A percentile compares a stretch with the other conserved stretches of the same genome.
phyloP scores from a whole-genome alignment of 805 yeast species.

The Helenozyma baotianmanensis region DNA sequence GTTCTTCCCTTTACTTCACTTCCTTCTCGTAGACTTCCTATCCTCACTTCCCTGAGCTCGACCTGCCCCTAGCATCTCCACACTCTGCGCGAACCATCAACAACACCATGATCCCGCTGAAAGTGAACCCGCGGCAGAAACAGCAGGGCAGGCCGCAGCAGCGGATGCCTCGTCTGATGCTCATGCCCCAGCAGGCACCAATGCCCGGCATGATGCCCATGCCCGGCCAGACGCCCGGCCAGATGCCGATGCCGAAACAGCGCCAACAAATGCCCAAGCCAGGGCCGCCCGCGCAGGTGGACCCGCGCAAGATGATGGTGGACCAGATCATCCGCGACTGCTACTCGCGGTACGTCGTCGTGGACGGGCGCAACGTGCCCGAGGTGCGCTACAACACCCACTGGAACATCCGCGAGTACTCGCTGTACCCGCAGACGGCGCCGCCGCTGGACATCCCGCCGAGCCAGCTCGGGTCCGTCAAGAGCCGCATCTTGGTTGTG shows the following conservation, averaged over 20 bases:
- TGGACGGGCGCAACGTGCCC: constrained; percentile 14
- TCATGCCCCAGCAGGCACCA: too few species aligned
- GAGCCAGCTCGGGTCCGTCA: constrained; percentile 34
- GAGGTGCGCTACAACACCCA: constrained; percentile 62
- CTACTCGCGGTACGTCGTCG: constrained; percentile 25
- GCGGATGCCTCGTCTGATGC: too few species aligned
- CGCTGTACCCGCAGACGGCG: constrained; percentile 59
- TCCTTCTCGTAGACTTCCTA: too few species aligned
- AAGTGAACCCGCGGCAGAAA: neutral
- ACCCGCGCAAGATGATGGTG: constrained; percentile 18
- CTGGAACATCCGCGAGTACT: constrained; percentile 68
- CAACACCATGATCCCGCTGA: constrained; percentile 11
- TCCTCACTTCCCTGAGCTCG: too few species aligned
- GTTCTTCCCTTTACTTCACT: too few species aligned
- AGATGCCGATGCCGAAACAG: too few species aligned
- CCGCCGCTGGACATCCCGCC: constrained; percentile 59
- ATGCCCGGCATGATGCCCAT: too few species aligned
- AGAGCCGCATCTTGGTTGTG: constrained; percentile 56
- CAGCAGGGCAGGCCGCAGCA: too few species aligned
- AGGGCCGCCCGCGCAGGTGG: constrained; percentile 1
- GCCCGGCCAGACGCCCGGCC: too few species aligned
- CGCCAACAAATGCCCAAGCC: too few species aligned
- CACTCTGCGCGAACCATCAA: too few species aligned
- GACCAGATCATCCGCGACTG: constrained; percentile 36
- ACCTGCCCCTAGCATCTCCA: too few species aligned